These are phyloP conservation scores for Aspergillus saccharolyticus DNA, from an alignment of 495 filamentous ascomycete genomes.

Conservation along the genomic window DNA sequence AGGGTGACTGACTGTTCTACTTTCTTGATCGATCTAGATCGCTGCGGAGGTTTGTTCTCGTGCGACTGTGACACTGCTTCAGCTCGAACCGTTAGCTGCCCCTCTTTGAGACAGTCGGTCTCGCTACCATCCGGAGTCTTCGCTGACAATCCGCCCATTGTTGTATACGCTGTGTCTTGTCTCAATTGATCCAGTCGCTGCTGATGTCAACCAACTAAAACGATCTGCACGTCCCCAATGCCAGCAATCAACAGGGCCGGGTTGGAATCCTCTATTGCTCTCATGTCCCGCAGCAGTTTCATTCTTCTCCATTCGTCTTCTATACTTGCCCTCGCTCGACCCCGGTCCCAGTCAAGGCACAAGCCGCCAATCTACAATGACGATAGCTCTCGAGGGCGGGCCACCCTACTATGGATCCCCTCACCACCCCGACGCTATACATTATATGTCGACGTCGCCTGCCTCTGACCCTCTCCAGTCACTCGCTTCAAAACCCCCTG, in stretches of 20 bases:
- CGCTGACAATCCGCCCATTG: not conserved
- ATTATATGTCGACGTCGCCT: conserved; percentile 3
- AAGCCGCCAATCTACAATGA: not conserved
- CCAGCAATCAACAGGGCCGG: not conserved
- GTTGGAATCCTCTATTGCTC: not conserved
- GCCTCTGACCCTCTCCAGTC: conserved; percentile 1
- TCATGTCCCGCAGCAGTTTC: not conserved
- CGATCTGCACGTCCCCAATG: not conserved
- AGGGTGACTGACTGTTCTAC: not conserved
- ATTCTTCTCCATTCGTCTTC: not conserved
- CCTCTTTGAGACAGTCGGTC: conserved; percentile 1
- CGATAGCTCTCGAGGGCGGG: not conserved
- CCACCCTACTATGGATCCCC: not conserved
- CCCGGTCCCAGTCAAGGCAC: not conserved
- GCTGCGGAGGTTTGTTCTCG: not conserved
- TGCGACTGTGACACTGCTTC: not conserved
- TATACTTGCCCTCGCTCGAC: not conserved
- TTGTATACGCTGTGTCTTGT: not conserved
- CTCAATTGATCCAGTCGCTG: not conserved
- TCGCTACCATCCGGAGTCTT: not conserved
- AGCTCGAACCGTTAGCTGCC: not conserved
- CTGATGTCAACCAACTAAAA: not conserved
- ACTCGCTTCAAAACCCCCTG: conserved; percentile 4
- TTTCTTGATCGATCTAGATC: not conserved
- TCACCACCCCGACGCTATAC: not conserved